Base-by-base conservation (phyloP, 306 rosid genomes). In the Acacia acuminata region DNA sequence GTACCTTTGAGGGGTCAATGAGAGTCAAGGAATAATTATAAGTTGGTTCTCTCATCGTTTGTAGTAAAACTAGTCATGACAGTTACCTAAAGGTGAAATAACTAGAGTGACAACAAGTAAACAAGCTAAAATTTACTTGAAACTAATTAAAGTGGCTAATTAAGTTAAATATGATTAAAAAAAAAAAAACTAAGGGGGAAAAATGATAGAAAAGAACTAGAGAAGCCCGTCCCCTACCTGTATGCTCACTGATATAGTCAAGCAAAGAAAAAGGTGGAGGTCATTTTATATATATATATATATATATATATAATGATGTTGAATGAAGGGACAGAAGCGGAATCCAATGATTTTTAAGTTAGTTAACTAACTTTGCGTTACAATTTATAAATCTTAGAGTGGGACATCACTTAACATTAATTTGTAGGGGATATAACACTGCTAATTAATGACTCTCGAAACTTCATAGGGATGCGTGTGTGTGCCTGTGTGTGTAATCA, bases 271-370 rank as follows among this genome's bases (percentile, higher is more conserved):
- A 38, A 38, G 53, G 61, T 48, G 5, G 14, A 11, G 51, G 51
- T 53, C 60, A 19, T 1, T 51, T n/a, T n/a, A n/a, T n/a, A 14
- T 51, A 0, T 51, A 14, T 51, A n/a, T 8, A 19, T 8, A 19
- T 8, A n/a, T 8, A n/a, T 8, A 19, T 8, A n/a, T 8, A n/a
- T 20, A 4, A 4, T 24, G 45, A 84, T 77, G 56, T 71, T 71
- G 55, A 82, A 77, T 69, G 64, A 84, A 63, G 79, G 74, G 85
- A 82, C 81, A 34, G 22, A 47, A 55, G 82, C 38, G 83, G 88
- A 80, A 86, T 89, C 92, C 92, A 14, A 87, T 85, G 84, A 71
- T 45, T 44, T 74, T 53, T 32, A 73, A 15, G 69, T 27, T 70
- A 66, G 61, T 53, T 25, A 65, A 69, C 8, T n/a, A 56, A n/a